Evolutionary conservation across 352 stramenopile genomes (phyloP), one percentile per base, ranked within the genome.

Genomic region (Phytophthora litchii): DNA sequence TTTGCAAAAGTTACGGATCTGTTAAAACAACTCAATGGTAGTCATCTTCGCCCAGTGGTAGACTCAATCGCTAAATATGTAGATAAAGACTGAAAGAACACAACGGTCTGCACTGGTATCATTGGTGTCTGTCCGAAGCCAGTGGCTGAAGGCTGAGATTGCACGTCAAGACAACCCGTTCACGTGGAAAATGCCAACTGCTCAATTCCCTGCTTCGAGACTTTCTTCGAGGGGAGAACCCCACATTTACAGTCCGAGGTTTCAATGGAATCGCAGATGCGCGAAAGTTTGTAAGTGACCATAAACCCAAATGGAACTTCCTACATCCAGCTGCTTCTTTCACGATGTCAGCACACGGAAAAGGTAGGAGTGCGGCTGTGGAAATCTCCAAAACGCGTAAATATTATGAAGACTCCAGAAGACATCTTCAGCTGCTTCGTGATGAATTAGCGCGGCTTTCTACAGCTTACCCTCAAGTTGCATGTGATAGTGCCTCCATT

Each of bases 141-240:
- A n/a, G 13, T 51, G 51, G 40, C 20, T 59, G 31, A n/a, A 43
- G 36, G 31, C 20, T 16, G 51, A 59, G 17, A 27, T 59, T 6
- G 16, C 38, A n/a, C 38, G 40, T 14, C 29, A 51, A 9, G 19
- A 40, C 4, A 56, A 42, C 16, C 9, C n/a, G 9, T 10, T 51
- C 11, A 43, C 29, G 0, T 29, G 19, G 51, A 17, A 59, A 40
- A 43, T 59, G 14, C 19, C 51, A 21, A 31, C 6, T 7, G 31
- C 13, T 31, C 12, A 11, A 5, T 38, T 55, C 9, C 17, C 14
- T 36, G 21, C 23, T 21, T 46, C 19, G 35, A 55, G 2, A 19
- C 35, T 10, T 55, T 46, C 35, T 55, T 37, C 35, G 35, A 14
- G 35, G 37, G 19, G 21, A 40, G 29, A 44, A 31, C 8, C 6